Evolutionary conservation across 1,284 basidiomycete species (phyloP).

Genomic region (Porodaedalea pini): DNA sequence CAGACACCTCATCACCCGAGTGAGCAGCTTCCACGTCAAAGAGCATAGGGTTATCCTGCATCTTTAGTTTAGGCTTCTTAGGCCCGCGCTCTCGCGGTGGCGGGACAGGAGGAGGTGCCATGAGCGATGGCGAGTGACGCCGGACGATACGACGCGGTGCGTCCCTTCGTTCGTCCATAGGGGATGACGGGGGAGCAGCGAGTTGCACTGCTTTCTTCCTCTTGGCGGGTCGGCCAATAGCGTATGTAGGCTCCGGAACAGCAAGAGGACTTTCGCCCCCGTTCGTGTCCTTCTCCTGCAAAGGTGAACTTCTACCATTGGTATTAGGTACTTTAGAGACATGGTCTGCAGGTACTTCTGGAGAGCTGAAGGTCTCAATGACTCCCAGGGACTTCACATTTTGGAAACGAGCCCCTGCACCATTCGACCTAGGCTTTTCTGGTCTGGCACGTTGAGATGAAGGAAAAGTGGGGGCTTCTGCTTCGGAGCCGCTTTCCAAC

Average conservation of each 20-base stretch:
- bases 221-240: slow-evolving; percentile 26
- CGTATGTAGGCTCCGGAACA: slow-evolving; percentile 34
- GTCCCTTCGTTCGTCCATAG: slow-evolving; percentile 36
- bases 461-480: not conserved
- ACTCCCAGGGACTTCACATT: slow-evolving; percentile 10
- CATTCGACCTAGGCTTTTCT: not conserved
- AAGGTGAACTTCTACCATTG: not conserved
- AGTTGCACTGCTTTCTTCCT: slow-evolving; percentile 14
- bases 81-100: slow-evolving; percentile 26
- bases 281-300: not conserved
- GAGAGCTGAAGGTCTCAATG: not conserved
- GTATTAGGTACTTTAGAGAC: too few relatives aligned
- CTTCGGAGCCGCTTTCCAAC: slow-evolving; percentile 1
- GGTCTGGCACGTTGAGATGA: not conserved
- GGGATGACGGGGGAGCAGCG: slow-evolving; percentile 32
- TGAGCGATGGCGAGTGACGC: slow-evolving; percentile 22
- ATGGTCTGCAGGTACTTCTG: not conserved
- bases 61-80: slow-evolving; percentile 33
- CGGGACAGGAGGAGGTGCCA: slow-evolving; percentile 21
- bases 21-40: slow-evolving; percentile 69
- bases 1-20: slow-evolving; percentile 75
- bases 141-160: slow-evolving; percentile 45
- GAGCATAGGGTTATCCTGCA: slow-evolving; percentile 42
- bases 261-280: not conserved
- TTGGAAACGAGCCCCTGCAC: not conserved